Percentiles rank a stretch among this genome's conserved stretches.
Conservation (phyloP, 2,329 filamentous ascomycete species). For the Colletotrichum sp. region DNA sequence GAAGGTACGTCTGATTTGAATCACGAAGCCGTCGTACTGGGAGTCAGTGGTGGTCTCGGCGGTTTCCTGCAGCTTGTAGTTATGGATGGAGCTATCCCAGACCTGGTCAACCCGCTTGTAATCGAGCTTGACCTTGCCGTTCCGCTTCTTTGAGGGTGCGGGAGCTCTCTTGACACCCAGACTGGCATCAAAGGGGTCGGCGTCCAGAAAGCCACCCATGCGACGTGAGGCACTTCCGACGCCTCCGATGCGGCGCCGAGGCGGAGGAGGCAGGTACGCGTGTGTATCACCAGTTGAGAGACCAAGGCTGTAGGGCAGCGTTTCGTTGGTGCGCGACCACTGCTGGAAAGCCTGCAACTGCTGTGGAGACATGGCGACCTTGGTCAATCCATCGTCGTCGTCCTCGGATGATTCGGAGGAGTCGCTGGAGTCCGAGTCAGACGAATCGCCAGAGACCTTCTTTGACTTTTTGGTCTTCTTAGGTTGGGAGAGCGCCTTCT, state of each 20-base stretch:
- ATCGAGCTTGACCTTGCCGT: slow-evolving; percentile 26
- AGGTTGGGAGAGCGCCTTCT: neutral
- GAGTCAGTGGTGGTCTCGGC: slow-evolving; percentile 48
- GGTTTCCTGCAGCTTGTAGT: slow-evolving; percentile 61
- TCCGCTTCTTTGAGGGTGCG: neutral
- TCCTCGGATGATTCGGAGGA: neutral
- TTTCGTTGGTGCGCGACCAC: neutral
- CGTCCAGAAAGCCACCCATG: neutral
- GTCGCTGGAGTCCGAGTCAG: neutral
- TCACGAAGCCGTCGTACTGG: slow-evolving; percentile 79
- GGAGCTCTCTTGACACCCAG: neutral
- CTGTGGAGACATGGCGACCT: neutral
- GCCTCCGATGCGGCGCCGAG: neutral
- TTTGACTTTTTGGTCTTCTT: neutral
- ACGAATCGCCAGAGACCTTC: neutral
- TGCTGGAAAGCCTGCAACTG: slow-evolving; percentile 3
- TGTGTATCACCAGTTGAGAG: neutral
- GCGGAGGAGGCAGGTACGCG: neutral
- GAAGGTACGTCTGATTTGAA: slow-evolving; percentile 83
- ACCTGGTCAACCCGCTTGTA: slow-evolving; percentile 61
- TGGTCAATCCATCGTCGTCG: neutral
- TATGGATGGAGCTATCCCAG: slow-evolving; percentile 56
- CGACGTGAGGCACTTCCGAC: neutral
- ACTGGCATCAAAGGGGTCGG: neutral
- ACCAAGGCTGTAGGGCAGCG: neutral